Base-by-base conservation (phyloP, 208 protist genomes). In the Pavlovales sp. region DNA sequence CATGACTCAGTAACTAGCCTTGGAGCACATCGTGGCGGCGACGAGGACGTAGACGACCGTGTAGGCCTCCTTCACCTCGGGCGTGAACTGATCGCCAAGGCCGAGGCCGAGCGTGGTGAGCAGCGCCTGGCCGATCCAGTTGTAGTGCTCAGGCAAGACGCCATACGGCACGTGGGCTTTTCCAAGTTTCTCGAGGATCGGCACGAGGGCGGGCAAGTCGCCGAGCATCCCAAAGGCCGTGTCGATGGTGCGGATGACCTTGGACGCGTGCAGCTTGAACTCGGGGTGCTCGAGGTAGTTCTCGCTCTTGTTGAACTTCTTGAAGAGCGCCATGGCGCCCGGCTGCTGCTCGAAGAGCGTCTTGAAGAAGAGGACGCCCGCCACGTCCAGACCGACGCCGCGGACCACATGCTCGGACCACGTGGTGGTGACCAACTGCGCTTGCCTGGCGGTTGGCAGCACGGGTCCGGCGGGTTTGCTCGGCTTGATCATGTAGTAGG, bases 281-380 rank as follows among this genome's bases (percentile, higher is more conserved):
- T 5, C 34, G 28, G 34, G 34, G n/a, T 5, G 8, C 76, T 79
- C 36, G 11, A 26, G 7, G 76, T 79, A 79, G 76, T 38, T 4
- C 76, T 26, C 37, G 11, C 2, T 5, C 11, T 34, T 28, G 14
- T 5, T 18, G 14, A 44, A 18, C n/a, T 79, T 34, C 34, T 36
- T 18, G 39, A 79, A 79, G 2, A 79, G 14, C 76, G 8, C 37
- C 1, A 79, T 22, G 34, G 76, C 76, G 10, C 14, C 76, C 14
- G 76, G 76, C 34, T 18, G 28, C 10, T 38, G 14, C 37, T 26
- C 36, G 76, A 79, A 79, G 76, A 79, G 14, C 37, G 28, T 18
- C 76, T 26, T 79, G 76, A 79, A 79, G 76, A 79, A 79, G 14
- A 40, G 5, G 76, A 79, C 76, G 18, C 76, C 76, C 34, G 40